Percentiles rank a stretch among this genome's conserved stretches.
These are phyloP conservation scores for Gentiana straminea DNA, from an alignment of 257 asterid genomes.

Conservation along the genomic window DNA sequence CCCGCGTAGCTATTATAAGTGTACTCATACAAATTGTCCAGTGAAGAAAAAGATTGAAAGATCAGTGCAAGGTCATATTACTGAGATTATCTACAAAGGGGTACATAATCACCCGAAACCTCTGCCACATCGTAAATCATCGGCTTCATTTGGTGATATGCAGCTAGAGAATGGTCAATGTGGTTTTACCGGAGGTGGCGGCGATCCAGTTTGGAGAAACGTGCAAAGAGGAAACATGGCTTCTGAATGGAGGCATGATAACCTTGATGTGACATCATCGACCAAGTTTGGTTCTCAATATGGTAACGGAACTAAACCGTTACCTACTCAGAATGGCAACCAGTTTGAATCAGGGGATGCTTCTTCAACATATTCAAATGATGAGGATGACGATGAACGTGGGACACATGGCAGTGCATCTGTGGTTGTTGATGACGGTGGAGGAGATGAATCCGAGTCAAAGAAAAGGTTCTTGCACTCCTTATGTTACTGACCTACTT, in stretches of 20 bases:
- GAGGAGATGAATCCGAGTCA: conserved; percentile 78
- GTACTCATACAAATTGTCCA: conserved; percentile 56
- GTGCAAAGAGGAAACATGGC: conserved; percentile 33
- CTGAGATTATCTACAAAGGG: conserved; percentile 75
- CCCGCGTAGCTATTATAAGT: conserved; percentile 89
- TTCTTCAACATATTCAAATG: conserved; percentile 53
- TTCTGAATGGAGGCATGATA: conserved; percentile 39
- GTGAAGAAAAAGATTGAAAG: conserved; percentile 85
- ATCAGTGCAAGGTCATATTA: conserved; percentile 62
- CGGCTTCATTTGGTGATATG: conserved; percentile 30
- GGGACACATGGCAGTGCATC: conserved; percentile 59
- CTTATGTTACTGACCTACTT: too few species aligned
- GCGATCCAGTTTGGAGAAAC: conserved; percentile 32
- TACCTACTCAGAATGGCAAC: conserved; percentile 32
- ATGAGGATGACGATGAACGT: conserved; percentile 53
- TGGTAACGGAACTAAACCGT: conserved; percentile 23
- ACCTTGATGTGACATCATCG: conserved; percentile 35
- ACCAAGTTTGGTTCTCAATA: conserved; percentile 29
- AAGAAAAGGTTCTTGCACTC: conserved; percentile 57
- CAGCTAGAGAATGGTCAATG: conserved; percentile 41
- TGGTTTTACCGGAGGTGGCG: conserved; percentile 18
- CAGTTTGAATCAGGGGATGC: conserved; percentile 44
- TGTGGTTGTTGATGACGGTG: conserved; percentile 47
- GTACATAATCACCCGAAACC: conserved; percentile 72
- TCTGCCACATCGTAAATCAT: conserved; percentile 45